A percentile compares a stretch with the other conserved stretches of the same genome.
These are phyloP conservation scores for Fusarium anguioides DNA, from an alignment of 2,329 filamentous ascomycete species.

Conservation along the genomic window DNA sequence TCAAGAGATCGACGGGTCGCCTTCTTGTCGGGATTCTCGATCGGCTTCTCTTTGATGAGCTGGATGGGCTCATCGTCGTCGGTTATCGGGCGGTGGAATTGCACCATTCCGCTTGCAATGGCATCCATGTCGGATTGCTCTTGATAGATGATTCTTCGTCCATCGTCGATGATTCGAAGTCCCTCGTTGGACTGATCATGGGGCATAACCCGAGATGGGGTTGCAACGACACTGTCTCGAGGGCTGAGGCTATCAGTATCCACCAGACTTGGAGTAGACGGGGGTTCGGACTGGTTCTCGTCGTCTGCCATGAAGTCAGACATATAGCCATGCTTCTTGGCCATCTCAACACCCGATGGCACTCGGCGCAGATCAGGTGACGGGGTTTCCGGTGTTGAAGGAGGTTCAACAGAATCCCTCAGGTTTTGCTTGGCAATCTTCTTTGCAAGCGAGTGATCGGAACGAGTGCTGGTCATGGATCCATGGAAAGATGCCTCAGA, in stretches of 20 bases:
- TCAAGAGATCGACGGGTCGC: constrained; percentile 26
- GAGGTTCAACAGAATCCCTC: constrained; percentile 31
- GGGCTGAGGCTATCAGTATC: constrained; percentile 48
- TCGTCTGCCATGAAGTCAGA: constrained; percentile 45
- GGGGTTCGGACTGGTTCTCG: constrained; percentile 46
- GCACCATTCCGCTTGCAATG: constrained; percentile 37
- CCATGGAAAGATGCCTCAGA: constrained; percentile 38
- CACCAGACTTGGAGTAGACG: constrained; percentile 46
- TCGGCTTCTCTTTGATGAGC: constrained; percentile 34
- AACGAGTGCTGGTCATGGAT: constrained; percentile 39
- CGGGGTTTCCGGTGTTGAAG: constrained; percentile 27
- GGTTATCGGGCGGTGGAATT: constrained; percentile 39
- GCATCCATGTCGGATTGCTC: constrained; percentile 42
- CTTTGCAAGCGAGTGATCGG: constrained; percentile 40
- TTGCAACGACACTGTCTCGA: constrained; percentile 44
- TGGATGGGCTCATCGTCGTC: constrained; percentile 41
- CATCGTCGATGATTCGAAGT: constrained; percentile 44
- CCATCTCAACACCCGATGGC: constrained; percentile 45
- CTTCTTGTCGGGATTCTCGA: constrained; percentile 17
- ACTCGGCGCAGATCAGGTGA: constrained; percentile 38
- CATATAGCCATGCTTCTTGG: constrained; percentile 46
- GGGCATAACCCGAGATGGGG: constrained; percentile 37
- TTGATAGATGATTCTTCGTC: constrained; percentile 44
- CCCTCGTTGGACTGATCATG: constrained; percentile 46
- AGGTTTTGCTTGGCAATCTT: constrained; percentile 39